These are phyloP conservation scores for Saccharomyces jurei DNA, from an alignment of 805 yeast genomes.

Conservation along the genomic window DNA sequence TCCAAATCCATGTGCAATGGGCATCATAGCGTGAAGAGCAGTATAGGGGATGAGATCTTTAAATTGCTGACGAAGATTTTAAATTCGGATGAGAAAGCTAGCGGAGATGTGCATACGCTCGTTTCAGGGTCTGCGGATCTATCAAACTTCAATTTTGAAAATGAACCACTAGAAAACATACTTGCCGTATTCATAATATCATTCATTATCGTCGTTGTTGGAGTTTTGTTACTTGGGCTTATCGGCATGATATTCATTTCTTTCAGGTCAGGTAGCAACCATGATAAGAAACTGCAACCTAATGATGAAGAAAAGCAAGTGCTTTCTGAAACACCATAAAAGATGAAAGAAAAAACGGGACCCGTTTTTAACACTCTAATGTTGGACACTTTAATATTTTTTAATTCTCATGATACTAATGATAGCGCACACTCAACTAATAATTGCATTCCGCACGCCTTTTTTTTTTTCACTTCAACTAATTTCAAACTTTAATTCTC, in stretches of 20 bases:
- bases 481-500: background rate
- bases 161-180: constrained; percentile 1
- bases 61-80: background rate
- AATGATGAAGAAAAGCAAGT: constrained; percentile 3
- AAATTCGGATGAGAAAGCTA: background rate
- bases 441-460: background rate
- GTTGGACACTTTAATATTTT: background rate
- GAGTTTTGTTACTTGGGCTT: background rate
- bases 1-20: background rate
- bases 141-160: background rate
- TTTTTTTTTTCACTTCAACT: background rate
- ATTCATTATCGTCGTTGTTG: background rate
- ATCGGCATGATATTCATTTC: background rate
- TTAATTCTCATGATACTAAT: background rate
- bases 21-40: background rate
- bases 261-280: background rate
- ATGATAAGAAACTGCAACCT: background rate
- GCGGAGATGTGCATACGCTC: background rate
- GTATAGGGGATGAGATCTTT: background rate
- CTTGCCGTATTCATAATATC: background rate
- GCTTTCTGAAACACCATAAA: background rate
- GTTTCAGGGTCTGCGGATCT: background rate
- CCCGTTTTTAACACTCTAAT: background rate
- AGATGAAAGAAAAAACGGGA: background rate
- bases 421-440: background rate